A percentile compares a stretch with the other conserved stretches of the same genome.
These are phyloP conservation scores for Pluteus cervinus DNA, from an alignment of 768 basidiomycete species.

Conservation along the genomic window DNA sequence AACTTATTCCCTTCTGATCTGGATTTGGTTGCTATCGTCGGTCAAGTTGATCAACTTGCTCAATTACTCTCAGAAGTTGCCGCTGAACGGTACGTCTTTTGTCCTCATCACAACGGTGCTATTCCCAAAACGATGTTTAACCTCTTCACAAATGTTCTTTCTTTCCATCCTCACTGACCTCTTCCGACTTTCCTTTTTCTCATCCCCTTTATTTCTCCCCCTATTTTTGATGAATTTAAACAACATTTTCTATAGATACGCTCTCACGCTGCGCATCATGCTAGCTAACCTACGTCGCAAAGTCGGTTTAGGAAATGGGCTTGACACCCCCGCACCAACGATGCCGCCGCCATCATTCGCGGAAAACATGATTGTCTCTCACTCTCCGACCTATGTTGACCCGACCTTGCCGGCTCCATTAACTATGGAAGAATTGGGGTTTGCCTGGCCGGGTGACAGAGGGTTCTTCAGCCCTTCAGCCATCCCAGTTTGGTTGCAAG, in stretches of 20 bases:
- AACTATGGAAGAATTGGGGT: conserved; percentile 82
- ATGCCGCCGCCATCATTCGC: conserved; percentile 48
- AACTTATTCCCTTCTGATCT: conserved; percentile 85
- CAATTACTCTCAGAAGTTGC: conserved; percentile 89
- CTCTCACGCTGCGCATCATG: conserved; percentile 89
- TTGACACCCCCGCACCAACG: conserved; percentile 39
- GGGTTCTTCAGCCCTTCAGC: conserved; percentile 71
- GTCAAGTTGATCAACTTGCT: conserved; percentile 86
- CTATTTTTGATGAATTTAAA: neutral
- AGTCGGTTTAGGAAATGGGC: conserved; percentile 57
- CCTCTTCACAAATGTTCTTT: neutral
- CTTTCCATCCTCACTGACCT: no score
- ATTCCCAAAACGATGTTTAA: neutral
- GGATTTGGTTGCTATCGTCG: conserved; percentile 68
- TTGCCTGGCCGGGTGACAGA: conserved; percentile 61
- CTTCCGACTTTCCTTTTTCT: no score
- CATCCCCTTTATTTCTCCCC: neutral
- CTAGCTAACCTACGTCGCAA: conserved; percentile 87
- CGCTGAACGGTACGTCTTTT: conserved; percentile 67
- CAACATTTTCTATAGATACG: conserved; percentile 56
- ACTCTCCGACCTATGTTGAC: conserved; percentile 53
- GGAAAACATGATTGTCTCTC: conserved; percentile 56
- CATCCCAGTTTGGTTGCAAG: conserved; percentile 90
- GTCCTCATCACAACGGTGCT: neutral
- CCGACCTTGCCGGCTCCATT: conserved; percentile 54